These are phyloP conservation scores for Amyloporia xantha DNA, from an alignment of 768 basidiomycete genomes.

Conservation along the genomic window DNA sequence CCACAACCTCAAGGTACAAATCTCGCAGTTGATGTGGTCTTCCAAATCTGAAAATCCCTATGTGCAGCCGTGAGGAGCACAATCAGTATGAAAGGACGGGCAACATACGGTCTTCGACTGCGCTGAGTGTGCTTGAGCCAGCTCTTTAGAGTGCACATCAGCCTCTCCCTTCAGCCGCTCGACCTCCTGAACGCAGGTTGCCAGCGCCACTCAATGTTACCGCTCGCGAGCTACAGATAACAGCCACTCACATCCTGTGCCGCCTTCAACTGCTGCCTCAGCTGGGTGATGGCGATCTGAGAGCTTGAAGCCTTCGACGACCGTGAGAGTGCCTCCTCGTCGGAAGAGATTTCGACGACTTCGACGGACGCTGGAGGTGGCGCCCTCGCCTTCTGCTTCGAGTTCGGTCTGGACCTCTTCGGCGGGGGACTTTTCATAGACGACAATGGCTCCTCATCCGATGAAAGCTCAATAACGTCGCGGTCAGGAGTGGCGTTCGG, in stretches of 20 bases:
- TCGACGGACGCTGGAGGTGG: constrained; percentile 10
- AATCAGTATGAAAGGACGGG: background rate
- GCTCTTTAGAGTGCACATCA: too few relatives aligned
- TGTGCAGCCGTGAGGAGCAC: background rate
- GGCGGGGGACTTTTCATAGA: background rate
- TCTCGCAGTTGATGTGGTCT: constrained; percentile 54
- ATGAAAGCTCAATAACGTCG: constrained; percentile 16
- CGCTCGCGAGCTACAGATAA: background rate
- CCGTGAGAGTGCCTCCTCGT: constrained; percentile 12
- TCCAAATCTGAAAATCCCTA: constrained; percentile 28
- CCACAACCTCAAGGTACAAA: constrained; percentile 62
- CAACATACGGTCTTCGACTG: background rate
- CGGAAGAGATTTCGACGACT: constrained; percentile 21
- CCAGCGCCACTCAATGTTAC: background rate
- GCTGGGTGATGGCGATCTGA: background rate
- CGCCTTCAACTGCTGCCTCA: constrained; percentile 9
- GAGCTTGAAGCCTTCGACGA: constrained; percentile 4
- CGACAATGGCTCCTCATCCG: constrained; percentile 12
- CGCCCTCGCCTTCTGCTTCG: constrained; percentile 11
- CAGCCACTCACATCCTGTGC: constrained; percentile 8
- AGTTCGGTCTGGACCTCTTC: constrained; percentile 1
- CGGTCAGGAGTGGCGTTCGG: background rate
- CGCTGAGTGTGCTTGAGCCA: too few relatives aligned
- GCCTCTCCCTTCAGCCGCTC: constrained; percentile 2
- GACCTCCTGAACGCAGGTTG: constrained; percentile 7